phyloP scores from a whole-genome alignment of 2,329 filamentous ascomycete genomes.

The Penicillium oxalicum region DNA sequence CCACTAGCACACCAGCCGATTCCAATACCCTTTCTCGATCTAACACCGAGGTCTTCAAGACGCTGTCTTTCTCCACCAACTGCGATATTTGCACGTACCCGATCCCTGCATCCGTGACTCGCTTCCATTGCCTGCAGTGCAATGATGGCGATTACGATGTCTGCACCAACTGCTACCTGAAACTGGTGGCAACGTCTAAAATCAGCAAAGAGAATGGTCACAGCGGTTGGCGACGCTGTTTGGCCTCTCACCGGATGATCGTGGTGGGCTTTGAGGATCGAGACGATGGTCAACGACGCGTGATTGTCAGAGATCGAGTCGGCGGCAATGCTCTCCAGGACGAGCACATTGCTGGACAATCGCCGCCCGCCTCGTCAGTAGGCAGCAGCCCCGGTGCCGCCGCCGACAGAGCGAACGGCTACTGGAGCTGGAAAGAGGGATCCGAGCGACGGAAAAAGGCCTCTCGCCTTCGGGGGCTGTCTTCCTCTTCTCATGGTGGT shows the following conservation, averaged over 20 bases:
- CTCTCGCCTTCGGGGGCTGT: slow-evolving; percentile 24
- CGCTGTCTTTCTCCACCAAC: slow-evolving; percentile 64
- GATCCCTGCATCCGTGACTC: slow-evolving; percentile 62
- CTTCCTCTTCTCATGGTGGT: slow-evolving; percentile 6
- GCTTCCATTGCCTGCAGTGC: slow-evolving; percentile 77
- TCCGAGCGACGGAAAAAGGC: slow-evolving; percentile 35
- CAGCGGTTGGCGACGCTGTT: slow-evolving; percentile 76
- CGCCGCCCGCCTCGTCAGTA: slow-evolving; percentile 14
- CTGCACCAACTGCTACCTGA: slow-evolving; percentile 70
- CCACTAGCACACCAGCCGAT: slow-evolving; percentile 12
- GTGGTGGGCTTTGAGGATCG: slow-evolving; percentile 69
- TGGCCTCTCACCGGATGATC: slow-evolving; percentile 75
- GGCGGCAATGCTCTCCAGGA: slow-evolving; percentile 67
- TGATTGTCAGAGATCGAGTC: slow-evolving; percentile 66
- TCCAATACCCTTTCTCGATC: slow-evolving; percentile 30
- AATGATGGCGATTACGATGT: slow-evolving; percentile 81
- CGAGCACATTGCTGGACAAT: slow-evolving; percentile 40
- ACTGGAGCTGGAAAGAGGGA: slow-evolving; percentile 42
- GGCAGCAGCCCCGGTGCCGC: slow-evolving; percentile 23
- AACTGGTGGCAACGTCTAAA: slow-evolving; percentile 56
- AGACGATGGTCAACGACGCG: slow-evolving; percentile 60
- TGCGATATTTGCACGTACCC: slow-evolving; percentile 73
- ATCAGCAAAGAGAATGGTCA: slow-evolving; percentile 71
- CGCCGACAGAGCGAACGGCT: slow-evolving; percentile 26
- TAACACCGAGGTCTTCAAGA: slow-evolving; percentile 52